Percentiles rank a stretch among this genome's conserved stretches.
These are phyloP conservation scores for Eragrostis tef DNA, from an alignment of 202 grass and related monocot species.

Conservation along the genomic window DNA sequence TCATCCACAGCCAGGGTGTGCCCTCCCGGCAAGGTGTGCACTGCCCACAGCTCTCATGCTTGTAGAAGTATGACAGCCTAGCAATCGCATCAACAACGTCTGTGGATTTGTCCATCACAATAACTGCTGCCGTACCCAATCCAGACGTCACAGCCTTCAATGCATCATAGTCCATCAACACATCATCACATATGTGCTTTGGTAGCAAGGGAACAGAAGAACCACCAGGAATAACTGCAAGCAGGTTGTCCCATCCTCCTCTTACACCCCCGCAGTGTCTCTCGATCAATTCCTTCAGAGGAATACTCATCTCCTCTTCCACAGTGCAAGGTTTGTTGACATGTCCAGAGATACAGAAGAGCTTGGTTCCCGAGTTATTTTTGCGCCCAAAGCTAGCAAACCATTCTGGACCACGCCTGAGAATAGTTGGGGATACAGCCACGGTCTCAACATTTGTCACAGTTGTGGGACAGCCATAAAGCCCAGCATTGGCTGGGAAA, in stretches of 20 bases:
- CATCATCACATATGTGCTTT: constrained; percentile 92
- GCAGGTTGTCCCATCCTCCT: constrained; percentile 94
- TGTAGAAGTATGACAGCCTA: constrained; percentile 96
- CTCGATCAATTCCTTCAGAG: constrained; percentile 91
- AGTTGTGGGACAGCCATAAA: constrained; percentile 94
- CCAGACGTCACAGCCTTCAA: constrained; percentile 88
- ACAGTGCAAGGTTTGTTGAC: constrained; percentile 99
- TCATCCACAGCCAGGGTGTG: constrained; percentile 94
- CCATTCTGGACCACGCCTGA: constrained; percentile 93
- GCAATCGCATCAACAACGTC: constrained; percentile 93
- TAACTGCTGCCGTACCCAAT: constrained; percentile 91
- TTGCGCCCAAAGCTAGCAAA: constrained; percentile 98
- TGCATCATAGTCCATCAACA: constrained; percentile 97
- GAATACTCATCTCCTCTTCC: constrained; percentile 99
- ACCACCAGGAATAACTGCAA: constrained; percentile 93
- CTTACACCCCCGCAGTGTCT: constrained; percentile 89
- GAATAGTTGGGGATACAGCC: constrained; percentile 93
- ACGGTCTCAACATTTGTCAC: constrained; percentile 99
- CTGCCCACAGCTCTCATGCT: constrained; percentile 96
- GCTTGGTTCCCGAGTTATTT: constrained; percentile 85
- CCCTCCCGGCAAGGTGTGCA: constrained; percentile 95
- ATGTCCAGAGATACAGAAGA: constrained; percentile 89
- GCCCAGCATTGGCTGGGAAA: constrained; percentile 89
- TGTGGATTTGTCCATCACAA: constrained; percentile 97
- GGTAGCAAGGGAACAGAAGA: constrained; percentile 90